phyloP scores from a whole-genome alignment of 2,329 filamentous ascomycete species.

The Neonectria magnoliae region DNA sequence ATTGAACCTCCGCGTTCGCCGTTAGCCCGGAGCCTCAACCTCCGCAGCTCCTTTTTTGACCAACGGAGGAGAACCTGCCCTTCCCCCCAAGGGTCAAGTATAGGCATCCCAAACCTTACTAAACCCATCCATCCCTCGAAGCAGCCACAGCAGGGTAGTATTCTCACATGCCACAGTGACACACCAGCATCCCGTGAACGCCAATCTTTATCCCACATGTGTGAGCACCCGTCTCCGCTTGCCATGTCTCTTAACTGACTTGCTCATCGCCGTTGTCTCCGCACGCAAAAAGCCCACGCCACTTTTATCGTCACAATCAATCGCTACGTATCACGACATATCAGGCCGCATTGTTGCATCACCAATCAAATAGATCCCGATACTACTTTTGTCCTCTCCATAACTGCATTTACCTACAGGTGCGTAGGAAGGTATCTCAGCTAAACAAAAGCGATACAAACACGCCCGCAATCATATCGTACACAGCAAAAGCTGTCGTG shows the following conservation, averaged over 20 bases:
- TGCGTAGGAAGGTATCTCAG: background rate
- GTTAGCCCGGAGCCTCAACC: background rate
- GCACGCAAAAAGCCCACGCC: background rate
- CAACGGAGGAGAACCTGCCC: background rate
- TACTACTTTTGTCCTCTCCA: background rate
- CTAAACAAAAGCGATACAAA: background rate
- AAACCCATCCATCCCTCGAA: too few species aligned
- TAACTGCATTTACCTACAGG: background rate
- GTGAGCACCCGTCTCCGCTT: background rate
- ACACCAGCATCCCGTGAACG: background rate
- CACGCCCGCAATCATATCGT: conserved; percentile 7
- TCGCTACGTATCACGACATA: too few species aligned
- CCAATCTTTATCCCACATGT: background rate
- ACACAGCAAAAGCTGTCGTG: conserved; percentile 8
- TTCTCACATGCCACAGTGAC: background rate
- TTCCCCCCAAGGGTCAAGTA: background rate
- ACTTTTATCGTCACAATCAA: background rate
- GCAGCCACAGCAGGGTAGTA: background rate
- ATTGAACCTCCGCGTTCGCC: background rate
- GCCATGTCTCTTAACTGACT: background rate
- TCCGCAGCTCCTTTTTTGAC: background rate
- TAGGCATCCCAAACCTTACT: background rate
- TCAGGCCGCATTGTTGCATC: background rate
- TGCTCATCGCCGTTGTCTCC: background rate
- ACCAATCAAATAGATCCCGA: background rate